Evolutionary conservation across 495 filamentous ascomycete genomes (phyloP).

Genomic region (Oidiodendron maius): DNA sequence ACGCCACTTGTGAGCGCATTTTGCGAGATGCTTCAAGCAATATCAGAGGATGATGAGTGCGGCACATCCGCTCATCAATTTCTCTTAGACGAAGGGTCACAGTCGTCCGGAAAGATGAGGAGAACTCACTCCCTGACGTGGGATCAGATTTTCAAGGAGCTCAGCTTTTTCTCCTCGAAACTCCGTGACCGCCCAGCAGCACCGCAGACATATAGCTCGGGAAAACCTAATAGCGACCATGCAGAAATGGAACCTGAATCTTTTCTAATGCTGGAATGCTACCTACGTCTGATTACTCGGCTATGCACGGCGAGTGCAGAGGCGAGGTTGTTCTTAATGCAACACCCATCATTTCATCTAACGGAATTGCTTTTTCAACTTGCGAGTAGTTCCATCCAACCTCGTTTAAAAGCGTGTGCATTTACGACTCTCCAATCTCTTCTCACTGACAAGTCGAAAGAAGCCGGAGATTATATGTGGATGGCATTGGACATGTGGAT

Average conservation of each 20-base stretch:
- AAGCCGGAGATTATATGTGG: conserved; percentile 63
- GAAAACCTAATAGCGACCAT: conserved; percentile 46
- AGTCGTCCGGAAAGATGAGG: conserved; percentile 66
- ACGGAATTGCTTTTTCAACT: conserved; percentile 62
- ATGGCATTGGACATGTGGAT: conserved; percentile 65
- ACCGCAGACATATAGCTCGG: conserved; percentile 45
- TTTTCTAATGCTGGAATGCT: conserved; percentile 86
- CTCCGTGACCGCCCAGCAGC: conserved; percentile 56
- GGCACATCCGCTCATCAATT: conserved; percentile 81
- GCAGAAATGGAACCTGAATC: conserved; percentile 78
- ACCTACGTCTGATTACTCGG: conserved; percentile 79
- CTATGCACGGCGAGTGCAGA: conserved; percentile 59
- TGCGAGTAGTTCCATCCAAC: conserved; percentile 60
- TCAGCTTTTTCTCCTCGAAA: conserved; percentile 66
- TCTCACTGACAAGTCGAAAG: conserved; percentile 56
- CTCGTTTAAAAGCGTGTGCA: conserved; percentile 68
- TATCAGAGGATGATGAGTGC: conserved; percentile 73
- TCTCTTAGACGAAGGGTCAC: conserved; percentile 76
- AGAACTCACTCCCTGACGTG: conserved; percentile 79
- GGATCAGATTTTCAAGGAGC: conserved; percentile 85
- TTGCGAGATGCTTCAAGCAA: conserved; percentile 85
- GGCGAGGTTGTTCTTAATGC: conserved; percentile 64
- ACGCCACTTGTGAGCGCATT: conserved; percentile 92
- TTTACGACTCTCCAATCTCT: conserved; percentile 65
- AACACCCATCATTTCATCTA: conserved; percentile 55